Conservation (phyloP, 148 eudicot genomes). For the Rhododendron ovatum region DNA sequence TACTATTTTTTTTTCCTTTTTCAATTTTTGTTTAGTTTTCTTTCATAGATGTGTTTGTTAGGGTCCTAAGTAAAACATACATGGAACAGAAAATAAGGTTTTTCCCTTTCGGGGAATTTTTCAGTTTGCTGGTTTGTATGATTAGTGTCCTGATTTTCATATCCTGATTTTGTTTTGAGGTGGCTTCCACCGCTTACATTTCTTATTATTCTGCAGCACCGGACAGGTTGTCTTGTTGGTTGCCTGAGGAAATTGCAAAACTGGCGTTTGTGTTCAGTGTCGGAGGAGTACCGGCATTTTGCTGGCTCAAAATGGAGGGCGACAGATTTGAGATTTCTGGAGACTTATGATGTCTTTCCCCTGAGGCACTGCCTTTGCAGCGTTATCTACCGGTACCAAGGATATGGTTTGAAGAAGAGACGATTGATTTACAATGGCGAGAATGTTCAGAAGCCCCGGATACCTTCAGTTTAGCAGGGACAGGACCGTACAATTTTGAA, state of each 20-base stretch:
- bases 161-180: background rate
- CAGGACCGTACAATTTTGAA: background rate
- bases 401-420: background rate
- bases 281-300: constrained; percentile 56
- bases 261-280: constrained; percentile 53
- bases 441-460: background rate
- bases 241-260: constrained; percentile 53
- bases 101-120: background rate
- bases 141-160: background rate
- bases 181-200: background rate
- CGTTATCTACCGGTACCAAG: constrained; percentile 1
- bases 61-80: background rate
- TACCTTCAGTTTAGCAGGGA: constrained; percentile 2
- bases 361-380: background rate
- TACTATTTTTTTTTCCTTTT: background rate
- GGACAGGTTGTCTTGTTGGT: constrained; percentile 65
- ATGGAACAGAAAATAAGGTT: background rate
- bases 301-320: constrained; percentile 21
- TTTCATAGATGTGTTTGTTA: background rate
- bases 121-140: background rate
- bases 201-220: constrained; percentile 36
- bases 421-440: background rate
- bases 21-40: background rate
- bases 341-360: background rate
- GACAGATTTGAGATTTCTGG: background rate